phyloP scores from a whole-genome alignment of 768 basidiomycete genomes.

The Hericium rajendrae region DNA sequence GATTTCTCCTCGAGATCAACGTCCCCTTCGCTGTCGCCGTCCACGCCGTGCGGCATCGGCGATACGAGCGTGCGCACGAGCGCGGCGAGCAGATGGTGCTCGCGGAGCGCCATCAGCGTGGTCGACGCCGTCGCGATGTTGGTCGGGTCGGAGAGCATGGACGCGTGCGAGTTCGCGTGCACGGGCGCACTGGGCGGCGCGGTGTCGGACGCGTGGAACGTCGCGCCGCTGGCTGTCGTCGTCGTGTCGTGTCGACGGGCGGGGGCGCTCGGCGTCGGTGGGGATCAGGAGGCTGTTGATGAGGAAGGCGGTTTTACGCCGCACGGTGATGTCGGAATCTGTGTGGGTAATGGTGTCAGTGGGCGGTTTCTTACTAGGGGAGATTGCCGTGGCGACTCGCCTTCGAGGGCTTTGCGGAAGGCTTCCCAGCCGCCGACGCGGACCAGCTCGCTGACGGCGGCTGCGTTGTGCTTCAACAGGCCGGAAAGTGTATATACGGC shows the following conservation, averaged over 20 bases:
- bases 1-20: slow-evolving; percentile 54
- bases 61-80: slow-evolving; percentile 42
- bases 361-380: neutral
- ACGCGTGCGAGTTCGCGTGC: slow-evolving; percentile 68
- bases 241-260: neutral
- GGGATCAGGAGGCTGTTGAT: slow-evolving; percentile 63
- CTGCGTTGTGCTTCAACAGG: slow-evolving; percentile 64
- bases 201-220: slow-evolving; percentile 15
- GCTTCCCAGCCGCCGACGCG: slow-evolving; percentile 54
- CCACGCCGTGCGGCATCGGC: slow-evolving; percentile 55
- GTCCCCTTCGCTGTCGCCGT: slow-evolving; percentile 58
- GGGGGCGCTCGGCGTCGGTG: slow-evolving; percentile 3
- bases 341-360: neutral
- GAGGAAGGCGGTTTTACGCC: slow-evolving; percentile 73
- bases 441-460: slow-evolving; percentile 49
- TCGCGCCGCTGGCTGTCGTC: slow-evolving; percentile 3
- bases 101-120: slow-evolving; percentile 39
- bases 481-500: slow-evolving; percentile 78
- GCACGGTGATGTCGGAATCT: slow-evolving; percentile 74
- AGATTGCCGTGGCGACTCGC: slow-evolving; percentile 21
- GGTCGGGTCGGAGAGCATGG: slow-evolving; percentile 46
- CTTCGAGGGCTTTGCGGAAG: slow-evolving; percentile 50
- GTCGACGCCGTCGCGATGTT: slow-evolving; percentile 40
- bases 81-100: slow-evolving; percentile 36
- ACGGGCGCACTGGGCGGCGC: slow-evolving; percentile 25